Base-by-base conservation (phyloP, 73 alveolate genomes). In the Halteria grandinella region DNA sequence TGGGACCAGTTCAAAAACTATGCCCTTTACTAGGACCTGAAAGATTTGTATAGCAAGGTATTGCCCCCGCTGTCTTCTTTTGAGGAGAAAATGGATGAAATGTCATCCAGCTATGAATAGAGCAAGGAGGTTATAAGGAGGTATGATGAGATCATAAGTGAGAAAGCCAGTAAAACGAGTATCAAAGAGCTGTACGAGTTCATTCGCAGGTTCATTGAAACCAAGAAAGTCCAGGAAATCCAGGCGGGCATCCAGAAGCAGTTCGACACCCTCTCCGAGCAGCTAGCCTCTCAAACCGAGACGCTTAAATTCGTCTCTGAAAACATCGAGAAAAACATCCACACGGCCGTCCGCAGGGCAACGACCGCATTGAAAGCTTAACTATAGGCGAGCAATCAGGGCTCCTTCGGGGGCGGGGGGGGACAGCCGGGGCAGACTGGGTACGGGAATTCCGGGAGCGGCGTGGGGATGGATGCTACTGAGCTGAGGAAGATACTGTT, bases 41-140 rank as follows among this genome's bases (percentile, higher is more conserved):
- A 62, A 41, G 78, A 62, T 21, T 25, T 62, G 7, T 62, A 62
- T 39, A 1, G 37, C 18, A 62, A 62, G 25, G 60, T 62, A 1
- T 5, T 62, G 23, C 78, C 78, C 17, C 78, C 78, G 23, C 11
- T 62, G 15, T 3, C 57, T 8, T 2, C 12, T 14, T 36, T 62
- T 36, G 78, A 62, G 25, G 36, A 62, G 12, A 39, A 62, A 62
- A 62, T 62, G 57, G 12, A 40, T 11, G 25, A 17, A 14, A 39
- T 62, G 57, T 40, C 14, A 23, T 6, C 5, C 5, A 60, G 27
- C 3, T 27, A 62, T 41, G 78, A 62, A 21, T 23, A 62, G 62
- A 18, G 50, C 15, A 62, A 62, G 41, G 78, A 62, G 43, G 43
- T 62, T 57, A 62, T 62, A 1, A 36, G 78, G 23, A 36, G 78